Evolutionary conservation across 2,329 filamentous ascomycete species (phyloP).

Genomic region (Curvularia spicifera): DNA sequence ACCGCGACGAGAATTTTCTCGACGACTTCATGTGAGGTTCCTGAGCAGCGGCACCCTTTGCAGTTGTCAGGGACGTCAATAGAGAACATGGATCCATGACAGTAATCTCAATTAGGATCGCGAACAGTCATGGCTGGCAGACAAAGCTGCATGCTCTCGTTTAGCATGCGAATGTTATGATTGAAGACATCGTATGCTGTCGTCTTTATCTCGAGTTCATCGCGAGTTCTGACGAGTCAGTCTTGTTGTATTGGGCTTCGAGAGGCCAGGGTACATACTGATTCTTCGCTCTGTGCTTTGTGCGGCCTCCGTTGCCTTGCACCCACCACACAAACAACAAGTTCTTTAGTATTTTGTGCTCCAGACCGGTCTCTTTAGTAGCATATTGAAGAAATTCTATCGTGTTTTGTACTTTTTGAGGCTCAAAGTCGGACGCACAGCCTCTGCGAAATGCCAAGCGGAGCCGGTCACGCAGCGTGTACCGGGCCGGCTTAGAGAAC

Average conservation of each 20-base stretch:
- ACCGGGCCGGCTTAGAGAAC: constrained; percentile 72
- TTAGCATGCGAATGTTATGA: constrained; percentile 74
- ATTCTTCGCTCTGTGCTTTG: constrained; percentile 37
- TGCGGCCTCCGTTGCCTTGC: constrained; percentile 42
- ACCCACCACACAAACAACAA: constrained; percentile 61
- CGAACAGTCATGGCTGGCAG: constrained; percentile 46
- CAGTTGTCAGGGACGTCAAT: not conserved
- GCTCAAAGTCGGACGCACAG: constrained; percentile 38
- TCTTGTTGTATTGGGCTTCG: not conserved
- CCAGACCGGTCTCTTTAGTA: constrained; percentile 66
- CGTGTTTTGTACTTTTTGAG: constrained; percentile 66
- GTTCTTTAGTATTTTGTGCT: constrained; percentile 76
- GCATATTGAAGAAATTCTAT: constrained; percentile 73
- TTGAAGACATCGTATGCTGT: constrained; percentile 68
- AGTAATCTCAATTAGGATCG: constrained; percentile 28
- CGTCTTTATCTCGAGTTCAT: constrained; percentile 40
- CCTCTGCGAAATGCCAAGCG: constrained; percentile 51
- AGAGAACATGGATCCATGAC: no score
- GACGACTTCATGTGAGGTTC: constrained; percentile 73
- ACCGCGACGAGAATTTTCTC: constrained; percentile 76
- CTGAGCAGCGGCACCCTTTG: not conserved
- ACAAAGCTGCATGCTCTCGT: constrained; percentile 73
- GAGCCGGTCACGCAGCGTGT: constrained; percentile 61
- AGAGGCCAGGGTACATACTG: constrained; percentile 23
- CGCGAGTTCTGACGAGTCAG: constrained; percentile 27